Evolutionary conservation across 2,329 filamentous ascomycete genomes (phyloP), one percentile per base, ranked within the genome.

Genomic region (Claviceps sorghi): DNA sequence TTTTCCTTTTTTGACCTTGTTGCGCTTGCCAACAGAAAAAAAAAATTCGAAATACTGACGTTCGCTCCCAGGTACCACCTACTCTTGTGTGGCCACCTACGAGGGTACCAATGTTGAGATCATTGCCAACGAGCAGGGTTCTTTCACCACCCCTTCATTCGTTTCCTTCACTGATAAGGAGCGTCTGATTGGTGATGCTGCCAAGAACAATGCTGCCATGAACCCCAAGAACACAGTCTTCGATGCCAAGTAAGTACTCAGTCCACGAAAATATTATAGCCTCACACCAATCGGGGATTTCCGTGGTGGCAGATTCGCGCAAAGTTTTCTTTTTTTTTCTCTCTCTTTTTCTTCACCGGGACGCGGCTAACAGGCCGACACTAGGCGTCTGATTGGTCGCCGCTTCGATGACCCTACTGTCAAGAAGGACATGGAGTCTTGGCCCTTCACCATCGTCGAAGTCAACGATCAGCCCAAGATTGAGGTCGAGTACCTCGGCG

Each of bases 201-300:
- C 93, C 69, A 98, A 97, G 87, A 98, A 98, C 81, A 90, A 96
- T 83, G 93, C 91, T 69, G 91, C 93, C 67, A 95, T 97, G 88
- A 98, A 98, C 87, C 93, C 93, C 58, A 74, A 74, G 70, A 97
- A 97, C 80, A 98, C 93, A 64, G 81, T 98, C 75, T 98, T 97
- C 77, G 93, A 98, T 76, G 87, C 95, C 82, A 98, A 97, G 89
- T 93, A 73, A 76, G 85, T 75, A 53, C 47, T 21, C n/a, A 38
- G 21, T 19, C 26, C n/a, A 19, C 19, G 48, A 34, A 44, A 2
- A 38, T 6, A 7, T 1, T 1, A 15, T 5, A 15, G 49, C 42
- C 21, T 30, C 1, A 32, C 17, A 11, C 13, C 49, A 32, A 22
- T 19, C 1, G 30, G 19, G 2, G 21, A 13, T 34, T 6, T 2